A percentile compares a stretch with the other conserved stretches of the same genome.
phyloP scores from a whole-genome alignment of 75 land plant genomes.

The Gnetum montanum region DNA sequence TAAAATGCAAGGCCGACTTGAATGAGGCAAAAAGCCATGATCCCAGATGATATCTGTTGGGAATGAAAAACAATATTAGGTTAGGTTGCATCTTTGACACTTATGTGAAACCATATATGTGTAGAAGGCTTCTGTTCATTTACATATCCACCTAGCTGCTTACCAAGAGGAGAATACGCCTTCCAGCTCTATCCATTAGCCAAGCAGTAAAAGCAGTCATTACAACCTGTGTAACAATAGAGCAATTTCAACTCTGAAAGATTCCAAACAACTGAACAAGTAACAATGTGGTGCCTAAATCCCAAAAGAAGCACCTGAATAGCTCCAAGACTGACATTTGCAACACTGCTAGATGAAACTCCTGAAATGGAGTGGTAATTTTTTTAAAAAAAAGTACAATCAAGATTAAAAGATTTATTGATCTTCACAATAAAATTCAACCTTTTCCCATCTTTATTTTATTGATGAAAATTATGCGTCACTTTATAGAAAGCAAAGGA shows the following conservation, averaged over 20 bases:
- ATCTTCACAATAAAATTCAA: too few relatives aligned
- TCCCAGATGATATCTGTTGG: constrained; percentile 60
- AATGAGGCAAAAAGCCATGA: constrained; percentile 59
- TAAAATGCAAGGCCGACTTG: constrained; percentile 73
- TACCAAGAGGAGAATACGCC: constrained; percentile 69
- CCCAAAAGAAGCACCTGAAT: constrained; percentile 41
- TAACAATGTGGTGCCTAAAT: neutral
- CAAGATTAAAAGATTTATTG: too few relatives aligned
- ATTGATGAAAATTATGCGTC: too few relatives aligned
- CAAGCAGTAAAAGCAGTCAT: constrained; percentile 62
- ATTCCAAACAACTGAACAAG: neutral
- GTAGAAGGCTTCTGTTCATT: neutral
- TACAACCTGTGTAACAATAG: constrained; percentile 33
- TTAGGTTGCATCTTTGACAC: neutral
- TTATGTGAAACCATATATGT: neutral
- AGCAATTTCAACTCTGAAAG: neutral
- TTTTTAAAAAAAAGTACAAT: too few relatives aligned
- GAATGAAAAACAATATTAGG: neutral
- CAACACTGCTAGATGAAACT: constrained; percentile 21
- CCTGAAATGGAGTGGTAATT: too few relatives aligned
- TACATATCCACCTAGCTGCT: neutral
- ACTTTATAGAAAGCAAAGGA: too few relatives aligned
- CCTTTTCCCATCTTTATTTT: too few relatives aligned
- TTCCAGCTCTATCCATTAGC: constrained; percentile 71
- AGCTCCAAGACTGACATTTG: constrained; percentile 55